A percentile compares a stretch with the other conserved stretches of the same genome.
These are phyloP conservation scores for Aspergillus alliaceus DNA, from an alignment of 2,329 filamentous ascomycete species.

Conservation along the genomic window DNA sequence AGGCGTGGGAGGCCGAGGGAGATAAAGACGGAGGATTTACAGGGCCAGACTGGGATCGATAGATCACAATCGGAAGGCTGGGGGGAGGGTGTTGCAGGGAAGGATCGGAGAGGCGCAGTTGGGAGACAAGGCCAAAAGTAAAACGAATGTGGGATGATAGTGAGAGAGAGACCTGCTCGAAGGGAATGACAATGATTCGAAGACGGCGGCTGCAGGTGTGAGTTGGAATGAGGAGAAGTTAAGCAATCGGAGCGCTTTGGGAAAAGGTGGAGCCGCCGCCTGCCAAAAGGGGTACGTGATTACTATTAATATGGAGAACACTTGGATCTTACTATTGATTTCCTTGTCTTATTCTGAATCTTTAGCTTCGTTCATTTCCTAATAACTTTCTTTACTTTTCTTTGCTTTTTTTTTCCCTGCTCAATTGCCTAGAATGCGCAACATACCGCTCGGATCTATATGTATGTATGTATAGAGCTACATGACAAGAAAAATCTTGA, in stretches of 20 bases:
- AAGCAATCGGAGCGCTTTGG: neutral
- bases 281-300: neutral
- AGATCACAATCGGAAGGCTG: slow-evolving; percentile 4
- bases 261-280: neutral
- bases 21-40: slow-evolving; percentile 1
- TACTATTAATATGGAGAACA: neutral
- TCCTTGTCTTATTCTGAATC: neutral
- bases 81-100: neutral
- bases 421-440: no score
- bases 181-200: neutral
- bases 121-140: neutral
- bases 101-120: neutral
- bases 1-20: neutral
- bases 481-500: neutral
- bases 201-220: neutral
- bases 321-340: neutral
- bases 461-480: neutral
- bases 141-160: neutral
- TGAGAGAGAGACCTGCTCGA: neutral
- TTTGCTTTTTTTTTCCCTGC: no score
- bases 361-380: neutral
- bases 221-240: slow-evolving; percentile 1
- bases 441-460: no score
- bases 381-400: no score
- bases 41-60: slow-evolving; percentile 1